Evolutionary conservation across 495 filamentous ascomycete species (phyloP).

Genomic region (Neurospora tetraspora): DNA sequence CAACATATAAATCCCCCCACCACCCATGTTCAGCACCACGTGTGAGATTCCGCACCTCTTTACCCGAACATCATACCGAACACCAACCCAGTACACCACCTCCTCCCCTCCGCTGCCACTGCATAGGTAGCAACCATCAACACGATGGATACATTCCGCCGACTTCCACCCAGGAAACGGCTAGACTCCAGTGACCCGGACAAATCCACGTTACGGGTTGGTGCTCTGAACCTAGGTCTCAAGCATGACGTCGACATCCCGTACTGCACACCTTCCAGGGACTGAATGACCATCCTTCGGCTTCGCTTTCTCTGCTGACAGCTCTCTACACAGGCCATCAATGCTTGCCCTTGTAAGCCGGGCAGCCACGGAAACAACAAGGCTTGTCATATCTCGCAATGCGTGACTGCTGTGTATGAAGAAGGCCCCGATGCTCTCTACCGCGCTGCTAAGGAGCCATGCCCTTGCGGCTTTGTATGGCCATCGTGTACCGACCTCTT

Average conservation of each 20-base stretch:
- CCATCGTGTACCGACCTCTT: conserved; percentile 7
- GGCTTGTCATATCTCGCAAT: conserved; percentile 18
- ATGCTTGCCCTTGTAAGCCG: conserved; percentile 10
- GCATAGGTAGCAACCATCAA: neutral
- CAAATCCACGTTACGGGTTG: neutral
- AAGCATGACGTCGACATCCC: neutral
- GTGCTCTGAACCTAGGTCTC: neutral
- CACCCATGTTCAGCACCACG: neutral
- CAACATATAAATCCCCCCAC: neutral
- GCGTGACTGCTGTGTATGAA: conserved; percentile 4
- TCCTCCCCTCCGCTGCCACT: neutral
- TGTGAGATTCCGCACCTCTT: neutral
- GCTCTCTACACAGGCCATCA: conserved; percentile 8
- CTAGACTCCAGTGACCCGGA: neutral
- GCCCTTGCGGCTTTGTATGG: conserved; percentile 19
- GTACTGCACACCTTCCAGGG: neutral
- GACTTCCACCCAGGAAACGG: neutral
- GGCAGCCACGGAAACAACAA: conserved; percentile 15
- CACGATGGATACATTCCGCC: neutral
- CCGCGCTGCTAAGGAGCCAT: conserved; percentile 1
- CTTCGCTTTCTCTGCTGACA: neutral
- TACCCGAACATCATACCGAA: neutral
- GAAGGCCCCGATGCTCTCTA: conserved; percentile 5
- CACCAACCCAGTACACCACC: neutral
- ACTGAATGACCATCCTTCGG: neutral